Conservation (phyloP, 495 filamentous ascomycete species). For the Penicillium verhagenii region DNA sequence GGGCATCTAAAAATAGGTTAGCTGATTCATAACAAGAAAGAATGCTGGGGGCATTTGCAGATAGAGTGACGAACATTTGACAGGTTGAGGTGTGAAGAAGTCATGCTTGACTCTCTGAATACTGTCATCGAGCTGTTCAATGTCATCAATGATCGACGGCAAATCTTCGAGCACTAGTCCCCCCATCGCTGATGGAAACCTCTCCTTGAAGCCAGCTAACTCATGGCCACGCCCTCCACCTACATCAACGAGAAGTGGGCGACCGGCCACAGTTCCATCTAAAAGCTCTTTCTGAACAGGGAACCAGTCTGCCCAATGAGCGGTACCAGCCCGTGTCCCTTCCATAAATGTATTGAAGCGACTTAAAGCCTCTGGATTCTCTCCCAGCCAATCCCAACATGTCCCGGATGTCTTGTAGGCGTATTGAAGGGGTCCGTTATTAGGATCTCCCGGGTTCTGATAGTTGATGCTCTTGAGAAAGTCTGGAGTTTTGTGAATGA, state of each 20-base stretch:
- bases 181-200: constrained; percentile 14
- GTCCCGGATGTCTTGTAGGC: neutral
- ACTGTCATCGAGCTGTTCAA: constrained; percentile 11
- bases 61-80: constrained; percentile 33
- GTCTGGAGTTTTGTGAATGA: constrained; percentile 1
- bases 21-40: too few species aligned
- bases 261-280: constrained; percentile 9
- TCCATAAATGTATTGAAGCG: constrained; percentile 32
- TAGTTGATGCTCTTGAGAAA: neutral
- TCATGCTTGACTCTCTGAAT: constrained; percentile 34
- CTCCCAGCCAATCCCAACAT: neutral
- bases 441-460: neutral
- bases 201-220: constrained; percentile 30
- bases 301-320: constrained; percentile 31
- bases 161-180: constrained; percentile 47
- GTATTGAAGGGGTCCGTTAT: neutral
- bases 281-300: constrained; percentile 24
- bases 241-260: constrained; percentile 50
- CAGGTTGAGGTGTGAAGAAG: constrained; percentile 40
- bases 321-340: constrained; percentile 9
- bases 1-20: neutral
- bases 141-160: constrained; percentile 33
- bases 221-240: constrained; percentile 50
- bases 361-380: constrained; percentile 12
- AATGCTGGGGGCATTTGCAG: too few species aligned